Percentiles rank a stretch among this genome's conserved stretches.
Evolutionary conservation across 1,284 basidiomycete genomes (phyloP).

Genomic region (Puccinia triticina): DNA sequence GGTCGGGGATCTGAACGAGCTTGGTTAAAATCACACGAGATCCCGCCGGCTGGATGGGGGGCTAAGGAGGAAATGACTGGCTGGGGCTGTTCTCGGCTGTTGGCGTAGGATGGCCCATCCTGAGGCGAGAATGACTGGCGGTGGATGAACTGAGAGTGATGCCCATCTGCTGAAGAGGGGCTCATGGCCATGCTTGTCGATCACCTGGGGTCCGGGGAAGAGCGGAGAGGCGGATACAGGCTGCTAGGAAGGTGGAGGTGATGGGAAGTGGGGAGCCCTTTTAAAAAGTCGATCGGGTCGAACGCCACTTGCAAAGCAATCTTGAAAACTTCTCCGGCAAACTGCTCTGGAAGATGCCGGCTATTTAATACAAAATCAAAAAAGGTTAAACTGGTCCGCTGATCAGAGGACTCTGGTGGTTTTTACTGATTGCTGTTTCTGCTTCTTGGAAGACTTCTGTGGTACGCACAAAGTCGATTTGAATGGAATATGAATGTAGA

Average conservation of each 20-base stretch:
- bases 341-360: neutral
- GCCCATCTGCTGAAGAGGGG: neutral
- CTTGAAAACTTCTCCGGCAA: neutral
- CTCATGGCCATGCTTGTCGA: neutral
- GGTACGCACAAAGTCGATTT: neutral
- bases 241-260: neutral
- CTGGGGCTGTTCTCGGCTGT: neutral
- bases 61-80: neutral
- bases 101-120: neutral
- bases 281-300: slow-evolving; percentile 2
- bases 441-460: neutral
- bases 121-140: slow-evolving; percentile 9
- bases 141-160: slow-evolving; percentile 20
- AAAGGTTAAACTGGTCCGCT: neutral
- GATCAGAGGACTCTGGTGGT: neutral
- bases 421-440: neutral
- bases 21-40: neutral
- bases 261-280: neutral
- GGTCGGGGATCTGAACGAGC: neutral
- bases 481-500: slow-evolving; percentile 5
- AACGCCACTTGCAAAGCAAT: neutral
- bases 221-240: neutral
- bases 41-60: neutral
- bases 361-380: neutral
- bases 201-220: neutral